Evolutionary conservation across 176 grass and related monocot species (phyloP).

Genomic region (Dendrocalamus sinicus): DNA sequence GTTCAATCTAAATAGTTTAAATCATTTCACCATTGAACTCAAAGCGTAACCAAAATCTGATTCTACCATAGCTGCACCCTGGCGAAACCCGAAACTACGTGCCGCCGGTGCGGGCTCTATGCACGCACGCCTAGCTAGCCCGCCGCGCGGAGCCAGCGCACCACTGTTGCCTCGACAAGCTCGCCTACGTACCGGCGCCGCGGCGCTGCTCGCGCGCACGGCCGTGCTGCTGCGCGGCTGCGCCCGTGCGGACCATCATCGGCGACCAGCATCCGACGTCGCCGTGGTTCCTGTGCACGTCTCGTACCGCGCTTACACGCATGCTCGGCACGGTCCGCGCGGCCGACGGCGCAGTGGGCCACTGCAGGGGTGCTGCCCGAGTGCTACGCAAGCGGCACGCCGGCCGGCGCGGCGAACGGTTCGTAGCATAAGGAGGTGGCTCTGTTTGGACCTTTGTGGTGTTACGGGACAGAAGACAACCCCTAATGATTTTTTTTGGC

Average conservation of each 20-base stretch:
- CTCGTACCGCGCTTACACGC: neutral
- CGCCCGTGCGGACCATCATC: neutral
- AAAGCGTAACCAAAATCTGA: fast-evolving
- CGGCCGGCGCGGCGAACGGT: neutral
- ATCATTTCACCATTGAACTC: too few species aligned
- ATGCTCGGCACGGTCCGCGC: neutral
- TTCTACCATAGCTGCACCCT: neutral
- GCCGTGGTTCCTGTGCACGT: neutral
- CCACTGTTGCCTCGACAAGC: neutral
- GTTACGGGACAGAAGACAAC: neutral
- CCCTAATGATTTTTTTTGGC: neutral
- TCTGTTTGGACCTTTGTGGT: neutral
- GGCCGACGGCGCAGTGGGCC: too few species aligned
- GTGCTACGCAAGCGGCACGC: neutral
- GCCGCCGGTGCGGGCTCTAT: neutral
- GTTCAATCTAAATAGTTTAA: too few species aligned
- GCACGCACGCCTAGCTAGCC: neutral
- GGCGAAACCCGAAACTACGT: neutral
- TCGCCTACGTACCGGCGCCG: neutral
- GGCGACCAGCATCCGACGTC: neutral
- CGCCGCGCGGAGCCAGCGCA: neutral
- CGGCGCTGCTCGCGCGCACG: neutral
- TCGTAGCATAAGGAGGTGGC: neutral
- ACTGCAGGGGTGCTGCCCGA: neutral
- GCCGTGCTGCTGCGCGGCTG: neutral